These are phyloP conservation scores for Coniochaeta sp. DNA, from an alignment of 2,329 filamentous ascomycete genomes.

Conservation along the genomic window DNA sequence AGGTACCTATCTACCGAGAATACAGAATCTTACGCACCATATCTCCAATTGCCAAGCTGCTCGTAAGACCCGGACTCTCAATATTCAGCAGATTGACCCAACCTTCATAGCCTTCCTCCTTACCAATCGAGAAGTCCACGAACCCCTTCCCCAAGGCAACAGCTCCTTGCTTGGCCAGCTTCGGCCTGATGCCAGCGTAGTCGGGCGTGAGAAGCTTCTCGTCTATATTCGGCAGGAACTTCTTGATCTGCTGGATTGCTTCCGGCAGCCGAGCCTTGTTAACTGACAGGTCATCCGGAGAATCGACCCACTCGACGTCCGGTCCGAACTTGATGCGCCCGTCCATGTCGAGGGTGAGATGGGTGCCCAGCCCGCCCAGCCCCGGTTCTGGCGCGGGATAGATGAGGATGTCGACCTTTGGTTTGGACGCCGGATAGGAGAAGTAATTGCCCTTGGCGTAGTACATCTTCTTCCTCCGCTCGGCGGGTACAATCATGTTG, in stretches of 20 bases:
- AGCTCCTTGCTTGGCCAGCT: slow-evolving; percentile 56
- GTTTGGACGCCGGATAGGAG: slow-evolving; percentile 62
- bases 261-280: slow-evolving; percentile 54
- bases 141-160: slow-evolving; percentile 62
- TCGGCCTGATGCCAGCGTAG: slow-evolving; percentile 89
- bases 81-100: slow-evolving; percentile 91
- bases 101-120: slow-evolving; percentile 69
- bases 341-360: slow-evolving; percentile 82
- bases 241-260: slow-evolving; percentile 67
- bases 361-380: slow-evolving; percentile 79
- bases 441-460: slow-evolving; percentile 97
- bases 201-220: slow-evolving; percentile 61
- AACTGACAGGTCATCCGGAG: slow-evolving; percentile 61
- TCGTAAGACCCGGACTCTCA: slow-evolving; percentile 88
- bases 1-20: slow-evolving; percentile 11
- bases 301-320: slow-evolving; percentile 86
- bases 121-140: slow-evolving; percentile 74
- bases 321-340: slow-evolving; percentile 87
- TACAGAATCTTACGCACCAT: slow-evolving; percentile 54
- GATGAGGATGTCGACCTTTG: slow-evolving; percentile 63
- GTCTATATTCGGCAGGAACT: slow-evolving; percentile 72
- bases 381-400: slow-evolving; percentile 84
- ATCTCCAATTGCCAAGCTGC: slow-evolving; percentile 77
- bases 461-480: slow-evolving; percentile 52
- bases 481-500: slow-evolving; percentile 68